phyloP scores from a whole-genome alignment of 192 early-diverging fungal species.

The Backusella luteola region DNA sequence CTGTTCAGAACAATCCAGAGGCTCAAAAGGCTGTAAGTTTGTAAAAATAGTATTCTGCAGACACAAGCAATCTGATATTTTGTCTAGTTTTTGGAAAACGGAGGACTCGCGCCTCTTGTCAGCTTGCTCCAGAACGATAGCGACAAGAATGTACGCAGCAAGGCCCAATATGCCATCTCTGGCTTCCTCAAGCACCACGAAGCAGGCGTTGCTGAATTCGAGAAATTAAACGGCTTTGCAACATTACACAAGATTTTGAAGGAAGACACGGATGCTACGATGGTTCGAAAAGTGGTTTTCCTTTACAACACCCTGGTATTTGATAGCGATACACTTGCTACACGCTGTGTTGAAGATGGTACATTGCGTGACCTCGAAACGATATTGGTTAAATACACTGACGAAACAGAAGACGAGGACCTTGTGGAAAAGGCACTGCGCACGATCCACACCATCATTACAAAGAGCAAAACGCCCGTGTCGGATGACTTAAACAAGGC shows the following conservation, averaged over 20 bases:
- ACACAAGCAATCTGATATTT: not conserved
- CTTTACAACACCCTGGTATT: conserved; percentile 61
- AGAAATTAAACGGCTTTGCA: conserved; percentile 43
- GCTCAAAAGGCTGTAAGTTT: conserved; percentile 71
- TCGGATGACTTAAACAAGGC: conserved; percentile 18
- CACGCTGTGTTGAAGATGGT: conserved; percentile 44
- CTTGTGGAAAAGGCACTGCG: conserved; percentile 45
- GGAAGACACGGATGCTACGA: conserved; percentile 39
- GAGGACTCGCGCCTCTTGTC: conserved; percentile 48
- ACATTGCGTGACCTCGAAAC: conserved; percentile 43
- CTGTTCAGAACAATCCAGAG: conserved; percentile 89
- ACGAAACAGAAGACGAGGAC: conserved; percentile 40
- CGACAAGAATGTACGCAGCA: conserved; percentile 52
- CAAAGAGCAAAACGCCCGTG: not conserved
- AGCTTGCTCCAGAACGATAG: conserved; percentile 41
- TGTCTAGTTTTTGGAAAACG: conserved; percentile 45
- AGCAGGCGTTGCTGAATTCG: conserved; percentile 56
- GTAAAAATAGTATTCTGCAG: not conserved
- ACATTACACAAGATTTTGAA: conserved; percentile 46
- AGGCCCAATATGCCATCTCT: conserved; percentile 71
- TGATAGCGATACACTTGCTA: conserved; percentile 48
- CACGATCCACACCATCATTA: conserved; percentile 21
- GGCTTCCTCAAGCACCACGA: conserved; percentile 60
- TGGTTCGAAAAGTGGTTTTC: conserved; percentile 58
- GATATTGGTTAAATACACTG: conserved; percentile 43